Evolutionary conservation across 2,329 filamentous ascomycete genomes (phyloP).

Genomic region (Aureobasidium lini): DNA sequence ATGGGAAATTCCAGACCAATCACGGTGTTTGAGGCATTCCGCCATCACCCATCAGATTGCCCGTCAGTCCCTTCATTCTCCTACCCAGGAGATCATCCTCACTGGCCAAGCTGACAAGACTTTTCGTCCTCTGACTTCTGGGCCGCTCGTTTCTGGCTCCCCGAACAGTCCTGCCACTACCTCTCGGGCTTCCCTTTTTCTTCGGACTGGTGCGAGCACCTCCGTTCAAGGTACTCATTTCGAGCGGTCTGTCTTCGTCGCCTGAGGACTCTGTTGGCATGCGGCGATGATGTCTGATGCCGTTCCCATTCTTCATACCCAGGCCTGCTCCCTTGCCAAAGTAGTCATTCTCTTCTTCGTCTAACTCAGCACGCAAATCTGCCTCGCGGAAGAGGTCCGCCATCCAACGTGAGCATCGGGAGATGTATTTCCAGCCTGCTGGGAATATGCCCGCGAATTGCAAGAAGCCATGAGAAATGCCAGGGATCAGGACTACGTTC

Average conservation of each 20-base stretch:
- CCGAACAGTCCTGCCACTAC: constrained; percentile 13
- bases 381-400: constrained; percentile 60
- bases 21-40: constrained; percentile 9
- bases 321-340: constrained; percentile 15
- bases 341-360: constrained; percentile 19
- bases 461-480: constrained; percentile 87
- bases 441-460: constrained; percentile 86
- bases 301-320: background rate
- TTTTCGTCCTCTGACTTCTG: constrained; percentile 29
- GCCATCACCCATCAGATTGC: constrained; percentile 26
- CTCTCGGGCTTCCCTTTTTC: constrained; percentile 10
- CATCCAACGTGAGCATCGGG: constrained; percentile 74
- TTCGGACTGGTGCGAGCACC: constrained; percentile 18
- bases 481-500: constrained; percentile 78
- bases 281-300: constrained; percentile 38
- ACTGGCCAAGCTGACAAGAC: constrained; percentile 39
- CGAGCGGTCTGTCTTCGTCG: constrained; percentile 73
- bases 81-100: constrained; percentile 41
- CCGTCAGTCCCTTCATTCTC: constrained; percentile 42
- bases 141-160: constrained; percentile 19
- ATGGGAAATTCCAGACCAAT: background rate
- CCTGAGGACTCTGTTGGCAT: constrained; percentile 55
- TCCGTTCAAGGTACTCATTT: constrained; percentile 52
- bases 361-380: constrained; percentile 26
- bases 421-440: constrained; percentile 82